phyloP scores from a whole-genome alignment of 2,329 filamentous ascomycete species.

The Chrysosporium keratinophilum region DNA sequence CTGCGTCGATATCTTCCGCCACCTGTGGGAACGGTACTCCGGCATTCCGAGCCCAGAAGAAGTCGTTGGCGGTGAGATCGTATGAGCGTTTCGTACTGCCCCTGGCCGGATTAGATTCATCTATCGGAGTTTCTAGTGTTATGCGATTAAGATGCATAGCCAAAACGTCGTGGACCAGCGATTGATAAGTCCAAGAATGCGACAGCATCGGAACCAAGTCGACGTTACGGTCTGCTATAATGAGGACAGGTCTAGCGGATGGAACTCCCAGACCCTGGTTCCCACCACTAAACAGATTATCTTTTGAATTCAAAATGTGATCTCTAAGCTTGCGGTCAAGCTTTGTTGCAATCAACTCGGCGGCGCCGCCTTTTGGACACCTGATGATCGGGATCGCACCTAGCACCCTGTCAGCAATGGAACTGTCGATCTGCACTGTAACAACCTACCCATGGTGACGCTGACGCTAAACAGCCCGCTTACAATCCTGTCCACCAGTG shows the following conservation, averaged over 20 bases:
- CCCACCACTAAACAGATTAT: constrained; percentile 73
- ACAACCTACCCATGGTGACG: constrained; percentile 77
- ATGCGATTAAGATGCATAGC: constrained; percentile 85
- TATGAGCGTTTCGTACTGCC: constrained; percentile 78
- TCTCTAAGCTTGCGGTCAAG: constrained; percentile 92
- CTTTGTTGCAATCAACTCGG: constrained; percentile 87
- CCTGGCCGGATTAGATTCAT: constrained; percentile 64
- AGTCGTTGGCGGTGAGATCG: constrained; percentile 80
- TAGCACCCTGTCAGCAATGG: constrained; percentile 31
- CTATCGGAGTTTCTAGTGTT: constrained; percentile 72
- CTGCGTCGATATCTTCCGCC: constrained; percentile 88
- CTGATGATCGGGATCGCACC: constrained; percentile 89
- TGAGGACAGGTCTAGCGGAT: constrained; percentile 71
- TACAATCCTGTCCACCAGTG: constrained; percentile 80
- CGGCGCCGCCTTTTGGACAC: constrained; percentile 83
- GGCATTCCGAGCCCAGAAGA: constrained; percentile 94
- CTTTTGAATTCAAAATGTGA: constrained; percentile 94
- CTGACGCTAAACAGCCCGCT: constrained; percentile 95
- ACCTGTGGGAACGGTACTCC: constrained; percentile 87
- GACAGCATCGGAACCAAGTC: constrained; percentile 98
- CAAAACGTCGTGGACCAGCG: constrained; percentile 67
- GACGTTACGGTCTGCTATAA: constrained; percentile 90
- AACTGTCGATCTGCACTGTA: not conserved
- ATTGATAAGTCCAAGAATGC: constrained; percentile 87
- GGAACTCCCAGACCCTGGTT: constrained; percentile 51